A percentile compares a stretch with the other conserved stretches of the same genome.
Conservation (phyloP, 2,329 filamentous ascomycete genomes). For the Teratosphaeria epicoccoides region DNA sequence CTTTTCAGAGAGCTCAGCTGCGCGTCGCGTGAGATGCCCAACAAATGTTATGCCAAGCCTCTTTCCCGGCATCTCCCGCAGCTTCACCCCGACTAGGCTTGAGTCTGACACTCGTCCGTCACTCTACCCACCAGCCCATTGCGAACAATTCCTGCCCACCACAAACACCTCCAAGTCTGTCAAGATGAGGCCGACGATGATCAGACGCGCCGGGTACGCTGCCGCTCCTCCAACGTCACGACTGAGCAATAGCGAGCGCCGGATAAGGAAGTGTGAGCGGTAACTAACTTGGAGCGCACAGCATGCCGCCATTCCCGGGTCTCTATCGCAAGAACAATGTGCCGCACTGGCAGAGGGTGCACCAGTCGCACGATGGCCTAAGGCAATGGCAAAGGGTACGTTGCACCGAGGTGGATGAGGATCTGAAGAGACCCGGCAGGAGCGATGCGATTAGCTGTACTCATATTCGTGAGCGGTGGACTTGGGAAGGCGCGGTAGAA, state of each 20-base stretch:
- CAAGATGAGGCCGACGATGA: slow-evolving; percentile 25
- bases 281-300: background rate
- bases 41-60: slow-evolving; percentile 1
- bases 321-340: slow-evolving; percentile 68
- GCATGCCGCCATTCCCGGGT: slow-evolving; percentile 21
- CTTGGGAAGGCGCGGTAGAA: background rate
- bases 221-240: background rate
- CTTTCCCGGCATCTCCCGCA: slow-evolving; percentile 1
- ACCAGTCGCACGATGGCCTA: slow-evolving; percentile 62
- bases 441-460: background rate
- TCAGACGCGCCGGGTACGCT: slow-evolving; percentile 35
- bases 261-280: slow-evolving; percentile 3
- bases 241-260: background rate
- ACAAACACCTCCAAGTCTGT: slow-evolving; percentile 1
- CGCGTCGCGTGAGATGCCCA: background rate
- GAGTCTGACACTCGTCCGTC: background rate
- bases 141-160: background rate
- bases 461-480: background rate
- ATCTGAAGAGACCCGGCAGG: background rate
- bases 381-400: slow-evolving; percentile 72
- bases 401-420: slow-evolving; percentile 11
- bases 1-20: background rate
- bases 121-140: background rate
- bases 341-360: slow-evolving; percentile 61
- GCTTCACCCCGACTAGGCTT: background rate